Evolutionary conservation across 2,329 filamentous ascomycete species (phyloP).

Genomic region (Aspergillus chevalieri): DNA sequence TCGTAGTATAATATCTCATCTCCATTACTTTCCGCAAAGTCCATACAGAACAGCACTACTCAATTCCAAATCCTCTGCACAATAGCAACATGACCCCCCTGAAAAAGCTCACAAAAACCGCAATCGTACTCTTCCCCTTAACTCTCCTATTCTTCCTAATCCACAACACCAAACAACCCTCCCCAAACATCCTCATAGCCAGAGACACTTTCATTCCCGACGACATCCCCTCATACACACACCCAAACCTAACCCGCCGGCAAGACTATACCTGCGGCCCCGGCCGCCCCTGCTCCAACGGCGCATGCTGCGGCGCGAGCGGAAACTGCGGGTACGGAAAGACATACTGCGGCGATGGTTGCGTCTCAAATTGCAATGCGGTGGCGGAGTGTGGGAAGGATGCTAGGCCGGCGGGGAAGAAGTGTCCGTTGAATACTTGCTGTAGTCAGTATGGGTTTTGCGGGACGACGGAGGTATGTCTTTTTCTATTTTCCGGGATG

Average conservation of each 20-base stretch:
- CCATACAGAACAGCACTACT: not conserved
- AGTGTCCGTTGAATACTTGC: constrained; percentile 15
- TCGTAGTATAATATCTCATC: not conserved
- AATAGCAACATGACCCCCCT: not conserved
- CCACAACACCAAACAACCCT: too few species aligned
- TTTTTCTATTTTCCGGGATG: not conserved
- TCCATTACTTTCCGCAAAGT: not conserved
- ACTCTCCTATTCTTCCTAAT: too few species aligned
- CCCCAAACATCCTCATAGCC: not conserved
- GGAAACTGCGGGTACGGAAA: constrained; percentile 3
- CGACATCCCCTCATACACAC: not conserved
- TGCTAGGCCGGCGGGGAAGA: constrained; percentile 5
- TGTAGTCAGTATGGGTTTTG: constrained; percentile 9
- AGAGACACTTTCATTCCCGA: not conserved
- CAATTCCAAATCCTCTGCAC: not conserved
- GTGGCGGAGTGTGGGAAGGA: constrained; percentile 17
- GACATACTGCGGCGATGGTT: constrained; percentile 5
- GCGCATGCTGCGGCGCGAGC: constrained; percentile 9
- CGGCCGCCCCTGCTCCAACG: constrained; percentile 4
- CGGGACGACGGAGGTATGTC: constrained; percentile 4
- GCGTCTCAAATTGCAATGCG: constrained; percentile 14
- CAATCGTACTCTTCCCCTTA: too few species aligned
- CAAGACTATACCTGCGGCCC: constrained; percentile 1
- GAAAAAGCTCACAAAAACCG: too few species aligned
- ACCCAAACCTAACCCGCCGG: not conserved